Base-by-base conservation (phyloP, 129 eudicot species). In the Daucus carota region DNA sequence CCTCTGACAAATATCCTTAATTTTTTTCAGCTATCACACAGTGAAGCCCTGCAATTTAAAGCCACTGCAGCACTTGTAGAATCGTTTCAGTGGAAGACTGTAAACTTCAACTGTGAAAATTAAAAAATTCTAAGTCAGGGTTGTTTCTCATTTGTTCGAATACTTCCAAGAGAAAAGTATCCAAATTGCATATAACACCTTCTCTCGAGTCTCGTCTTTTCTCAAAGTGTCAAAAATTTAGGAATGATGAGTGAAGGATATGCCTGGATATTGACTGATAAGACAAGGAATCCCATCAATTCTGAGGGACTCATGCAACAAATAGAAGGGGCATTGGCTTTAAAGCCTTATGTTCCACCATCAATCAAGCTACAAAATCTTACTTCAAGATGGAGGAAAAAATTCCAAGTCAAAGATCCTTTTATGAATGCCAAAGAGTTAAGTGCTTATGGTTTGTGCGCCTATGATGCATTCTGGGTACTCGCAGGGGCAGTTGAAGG, bases 231-330 rank as follows among this genome's bases (percentile, higher is more conserved):
- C 0, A 80, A 74, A 20, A 46, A 33, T 28, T 52, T 80, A 32
- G 86, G 81, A 65, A 80, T 88, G 88, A 83, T 88, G 85, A 77
- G 69, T 70, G 80, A 79, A 33, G 84, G 84, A 28, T 86, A 80
- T 74, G 80, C 82, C 46, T 90, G 96, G 96, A 88, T 90, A 9
- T 34, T 84, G 28, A 86, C 89, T 8, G 59, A 75, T 70, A 76
- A 75, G 17, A 77, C 84, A 29, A 50, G 70, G 59, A 82, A 81
- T 59, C 62, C 48, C 70, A 26, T 90, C 28, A 75, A 75, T 22
- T 38, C 76, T 4, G 3, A 75, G 70, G 76, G 72, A 15, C 79
- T 81, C 45, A 42, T 80, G 1, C 73, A 80, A 33, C 60, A 79
- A 28, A 68, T 79, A 68, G 82, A 82, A 73, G 96, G 96, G 42